These are phyloP conservation scores for Xylaria hypoxylon DNA, from an alignment of 2,329 filamentous ascomycete genomes.

Conservation along the genomic window DNA sequence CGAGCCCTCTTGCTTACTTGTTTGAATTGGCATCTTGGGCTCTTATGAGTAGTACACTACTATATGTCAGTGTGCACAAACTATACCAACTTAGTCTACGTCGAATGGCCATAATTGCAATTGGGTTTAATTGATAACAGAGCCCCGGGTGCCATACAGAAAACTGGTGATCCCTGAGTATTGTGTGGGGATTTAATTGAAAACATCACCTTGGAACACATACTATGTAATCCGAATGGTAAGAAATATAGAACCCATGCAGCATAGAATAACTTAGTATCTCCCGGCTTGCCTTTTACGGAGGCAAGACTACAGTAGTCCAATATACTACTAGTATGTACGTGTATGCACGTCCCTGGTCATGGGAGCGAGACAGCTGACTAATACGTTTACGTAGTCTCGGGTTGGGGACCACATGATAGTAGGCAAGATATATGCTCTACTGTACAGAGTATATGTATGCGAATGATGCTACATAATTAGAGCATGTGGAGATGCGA, in stretches of 20 bases:
- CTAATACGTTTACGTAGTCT: conserved; percentile 20
- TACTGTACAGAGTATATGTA: neutral
- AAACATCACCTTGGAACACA: conserved; percentile 14
- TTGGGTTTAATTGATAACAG: conserved; percentile 3
- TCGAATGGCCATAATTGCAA: conserved; percentile 4
- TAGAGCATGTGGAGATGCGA: conserved; percentile 5
- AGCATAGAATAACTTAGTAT: conserved; percentile 16
- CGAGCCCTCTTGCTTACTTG: conserved; percentile 24
- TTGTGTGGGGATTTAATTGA: conserved; percentile 20
- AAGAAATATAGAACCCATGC: conserved; percentile 1
- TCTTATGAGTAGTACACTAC: no score
- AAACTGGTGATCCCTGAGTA: neutral
- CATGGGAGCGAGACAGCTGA: conserved; percentile 30
- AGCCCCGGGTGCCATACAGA: neutral
- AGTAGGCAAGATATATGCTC: conserved; percentile 22
- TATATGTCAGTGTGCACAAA: conserved; percentile 23
- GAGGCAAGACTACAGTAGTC: conserved; percentile 23
- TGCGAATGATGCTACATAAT: conserved; percentile 7
- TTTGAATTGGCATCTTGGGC: conserved; percentile 7
- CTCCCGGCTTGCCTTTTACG: conserved; percentile 31
- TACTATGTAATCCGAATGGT: conserved; percentile 6
- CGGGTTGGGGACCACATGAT: conserved; percentile 9
- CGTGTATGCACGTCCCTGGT: conserved; percentile 20
- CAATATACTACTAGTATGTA: neutral
- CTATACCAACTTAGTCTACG: conserved; percentile 21